Percentiles rank a stretch among this genome's conserved stretches.
phyloP scores from a whole-genome alignment of 306 rosid species.

The Trichosanthes truncata region DNA sequence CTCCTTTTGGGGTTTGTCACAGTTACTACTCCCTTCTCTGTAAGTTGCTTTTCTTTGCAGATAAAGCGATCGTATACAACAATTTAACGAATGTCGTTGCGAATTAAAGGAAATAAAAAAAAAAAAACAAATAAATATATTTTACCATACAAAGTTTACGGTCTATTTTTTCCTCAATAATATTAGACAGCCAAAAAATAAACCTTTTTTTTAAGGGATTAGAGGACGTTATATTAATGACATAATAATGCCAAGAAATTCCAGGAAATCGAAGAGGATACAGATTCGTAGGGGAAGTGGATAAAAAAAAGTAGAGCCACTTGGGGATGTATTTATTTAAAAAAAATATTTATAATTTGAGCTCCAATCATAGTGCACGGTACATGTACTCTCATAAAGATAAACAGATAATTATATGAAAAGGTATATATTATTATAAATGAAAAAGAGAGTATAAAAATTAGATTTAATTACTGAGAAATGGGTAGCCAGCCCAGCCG shows the following conservation, averaged over 20 bases:
- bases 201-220: no score
- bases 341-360: neutral
- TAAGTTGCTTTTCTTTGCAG: neutral
- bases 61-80: neutral
- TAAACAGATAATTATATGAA: neutral
- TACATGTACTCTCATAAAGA: neutral
- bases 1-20: neutral
- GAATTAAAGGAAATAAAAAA: neutral
- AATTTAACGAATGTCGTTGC: neutral
- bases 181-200: no score
- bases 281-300: neutral
- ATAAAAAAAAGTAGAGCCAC: neutral
- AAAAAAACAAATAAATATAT: neutral
- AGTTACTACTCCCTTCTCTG: neutral
- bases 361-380: neutral
- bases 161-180: no score
- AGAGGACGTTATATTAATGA: neutral
- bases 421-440: neutral
- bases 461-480: neutral
- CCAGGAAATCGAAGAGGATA: neutral
- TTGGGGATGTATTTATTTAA: neutral
- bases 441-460: neutral
- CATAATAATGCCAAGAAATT: neutral
- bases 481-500: neutral
- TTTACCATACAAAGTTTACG: no score